Evolutionary conservation across 352 stramenopile species (phyloP).

Genomic region (Peronospora belbahrii): DNA sequence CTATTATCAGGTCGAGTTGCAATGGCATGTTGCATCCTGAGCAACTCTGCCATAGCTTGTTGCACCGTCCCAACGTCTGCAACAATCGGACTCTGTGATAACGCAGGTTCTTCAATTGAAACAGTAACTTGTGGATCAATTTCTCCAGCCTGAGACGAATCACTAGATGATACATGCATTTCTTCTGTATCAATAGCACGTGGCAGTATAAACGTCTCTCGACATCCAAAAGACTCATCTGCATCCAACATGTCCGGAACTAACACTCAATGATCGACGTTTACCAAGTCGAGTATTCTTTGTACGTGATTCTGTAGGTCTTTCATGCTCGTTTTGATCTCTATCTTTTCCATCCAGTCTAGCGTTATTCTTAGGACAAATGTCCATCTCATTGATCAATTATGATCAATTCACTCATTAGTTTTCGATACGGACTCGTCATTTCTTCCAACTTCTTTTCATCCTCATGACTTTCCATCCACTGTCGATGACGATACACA

Average conservation of each 20-base stretch:
- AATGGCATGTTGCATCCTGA: conserved; percentile 19
- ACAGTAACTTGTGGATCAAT: neutral
- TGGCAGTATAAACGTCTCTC: neutral
- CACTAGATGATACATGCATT: conserved; percentile 1
- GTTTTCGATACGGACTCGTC: conserved; percentile 2
- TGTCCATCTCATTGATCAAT: conserved; percentile 8
- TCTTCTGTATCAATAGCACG: conserved; percentile 5
- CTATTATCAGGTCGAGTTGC: conserved; percentile 3
- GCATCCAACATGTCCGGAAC: conserved; percentile 4
- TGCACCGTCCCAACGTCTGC: conserved; percentile 12
- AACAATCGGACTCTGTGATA: neutral
- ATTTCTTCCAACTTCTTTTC: neutral
- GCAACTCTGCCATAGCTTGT: conserved; percentile 15
- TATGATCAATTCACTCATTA: conserved; percentile 15
- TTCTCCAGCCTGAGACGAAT: neutral
- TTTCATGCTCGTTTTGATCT: neutral
- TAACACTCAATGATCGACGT: conserved; percentile 1
- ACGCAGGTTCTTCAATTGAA: neutral
- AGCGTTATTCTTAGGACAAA: neutral
- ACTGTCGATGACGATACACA: conserved; percentile 12
- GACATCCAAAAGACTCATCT: neutral
- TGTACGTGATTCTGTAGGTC: neutral
- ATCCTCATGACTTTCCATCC: conserved; percentile 2
- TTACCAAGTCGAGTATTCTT: conserved; percentile 12
- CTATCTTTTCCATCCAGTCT: conserved; percentile 2